Evolutionary conservation across 805 yeast species (phyloP).

Genomic region (Scheffersomyces spartinae): DNA sequence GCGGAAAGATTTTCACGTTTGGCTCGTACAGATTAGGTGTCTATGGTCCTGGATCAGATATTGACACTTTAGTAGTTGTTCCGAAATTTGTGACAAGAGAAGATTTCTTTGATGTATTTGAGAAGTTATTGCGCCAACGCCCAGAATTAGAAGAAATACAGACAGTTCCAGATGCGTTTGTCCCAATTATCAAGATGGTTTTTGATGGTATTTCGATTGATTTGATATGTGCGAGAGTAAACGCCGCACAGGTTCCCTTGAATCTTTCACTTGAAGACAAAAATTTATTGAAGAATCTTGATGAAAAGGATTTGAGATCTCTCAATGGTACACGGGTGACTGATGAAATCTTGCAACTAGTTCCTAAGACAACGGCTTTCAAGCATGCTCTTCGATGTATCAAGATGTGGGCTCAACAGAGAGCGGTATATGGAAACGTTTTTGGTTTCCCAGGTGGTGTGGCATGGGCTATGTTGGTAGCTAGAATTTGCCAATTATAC

Average conservation of each 20-base stretch:
- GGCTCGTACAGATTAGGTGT: conserved; percentile 95
- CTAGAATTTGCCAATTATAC: conserved; percentile 89
- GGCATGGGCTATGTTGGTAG: conserved; percentile 99
- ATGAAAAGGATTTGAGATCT: conserved; percentile 83
- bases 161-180: conserved; percentile 93
- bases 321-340: conserved; percentile 96
- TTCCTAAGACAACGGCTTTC: conserved; percentile 88
- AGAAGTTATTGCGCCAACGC: conserved; percentile 51
- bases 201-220: conserved; percentile 90
- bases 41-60: conserved; percentile 97
- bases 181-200: conserved; percentile 88
- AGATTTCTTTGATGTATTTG: conserved; percentile 80
- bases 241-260: conserved; percentile 72
- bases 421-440: conserved; percentile 89
- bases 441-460: conserved; percentile 99
- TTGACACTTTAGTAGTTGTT: conserved; percentile 91
- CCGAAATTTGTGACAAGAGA: conserved; percentile 91
- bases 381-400: conserved; percentile 87
- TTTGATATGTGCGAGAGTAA: conserved; percentile 73
- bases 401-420: conserved; percentile 91
- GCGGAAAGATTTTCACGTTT: conserved; percentile 93
- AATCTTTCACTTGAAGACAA: conserved; percentile 73
- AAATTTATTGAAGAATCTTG: conserved; percentile 73
- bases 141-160: conserved; percentile 85
- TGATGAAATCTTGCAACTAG: conserved; percentile 80